These are phyloP conservation scores for Candida gigantensis DNA, from an alignment of 1,139 yeast genomes.

Conservation along the genomic window DNA sequence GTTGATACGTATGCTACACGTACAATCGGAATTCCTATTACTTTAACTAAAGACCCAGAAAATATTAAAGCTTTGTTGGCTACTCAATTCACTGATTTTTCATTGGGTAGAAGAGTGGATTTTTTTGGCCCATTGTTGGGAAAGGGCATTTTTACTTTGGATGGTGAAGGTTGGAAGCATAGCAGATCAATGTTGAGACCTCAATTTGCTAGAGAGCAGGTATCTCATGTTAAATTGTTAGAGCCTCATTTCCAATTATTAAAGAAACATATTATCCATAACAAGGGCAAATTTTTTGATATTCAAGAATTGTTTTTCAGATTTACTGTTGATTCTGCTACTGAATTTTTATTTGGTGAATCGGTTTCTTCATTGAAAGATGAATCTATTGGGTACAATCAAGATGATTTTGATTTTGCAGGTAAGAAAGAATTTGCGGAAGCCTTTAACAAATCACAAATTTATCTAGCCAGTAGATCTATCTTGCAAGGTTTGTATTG, in stretches of 20 bases:
- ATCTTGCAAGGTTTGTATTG: conserved; percentile 31
- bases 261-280: conserved; percentile 28
- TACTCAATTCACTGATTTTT: conserved; percentile 48
- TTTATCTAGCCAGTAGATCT: conserved; percentile 29
- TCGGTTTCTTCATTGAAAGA: conserved; percentile 35
- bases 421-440: conserved; percentile 26
- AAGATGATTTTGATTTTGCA: conserved; percentile 18
- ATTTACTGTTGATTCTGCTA: conserved; percentile 43
- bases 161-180: conserved; percentile 58
- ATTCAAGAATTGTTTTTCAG: conserved; percentile 38
- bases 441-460: conserved; percentile 33
- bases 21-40: conserved; percentile 21
- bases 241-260: conserved; percentile 45
- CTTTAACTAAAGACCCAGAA: conserved; percentile 28
- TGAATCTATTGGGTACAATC: conserved; percentile 26
- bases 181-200: conserved; percentile 56
- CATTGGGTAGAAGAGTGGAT: conserved; percentile 45
- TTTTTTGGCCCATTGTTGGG: conserved; percentile 48
- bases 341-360: conserved; percentile 44
- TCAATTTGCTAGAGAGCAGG: conserved; percentile 53
- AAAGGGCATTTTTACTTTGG: conserved; percentile 56
- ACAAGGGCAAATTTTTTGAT: conserved; percentile 29
- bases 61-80: conserved; percentile 38
- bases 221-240: conserved; percentile 46
- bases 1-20: conserved; percentile 17